A percentile compares a stretch with the other conserved stretches of the same genome.
Conservation (phyloP, 345 rosid genomes). For the Rhizophora mangle region DNA sequence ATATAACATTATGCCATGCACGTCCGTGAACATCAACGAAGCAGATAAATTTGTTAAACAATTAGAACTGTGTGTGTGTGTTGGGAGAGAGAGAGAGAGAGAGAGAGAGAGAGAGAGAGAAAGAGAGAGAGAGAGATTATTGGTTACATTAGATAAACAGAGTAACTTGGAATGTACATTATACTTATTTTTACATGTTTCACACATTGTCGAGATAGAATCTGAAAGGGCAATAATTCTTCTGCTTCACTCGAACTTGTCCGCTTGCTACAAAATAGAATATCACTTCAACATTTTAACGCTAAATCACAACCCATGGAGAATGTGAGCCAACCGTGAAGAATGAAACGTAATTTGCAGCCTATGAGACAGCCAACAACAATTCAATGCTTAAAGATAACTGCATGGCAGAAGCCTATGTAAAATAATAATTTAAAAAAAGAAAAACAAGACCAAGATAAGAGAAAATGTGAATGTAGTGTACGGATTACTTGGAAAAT, state of each 20-base stretch:
- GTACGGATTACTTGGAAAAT: conserved; percentile 10
- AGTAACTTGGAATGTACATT: conserved; percentile 4
- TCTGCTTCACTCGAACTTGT: conserved; percentile 22
- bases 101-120: conserved; percentile 1
- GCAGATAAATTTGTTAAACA: neutral
- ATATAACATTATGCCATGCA: neutral
- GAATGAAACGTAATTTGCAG: conserved; percentile 13
- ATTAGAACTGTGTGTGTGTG: neutral
- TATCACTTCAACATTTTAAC: conserved; percentile 25
- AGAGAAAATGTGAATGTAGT: conserved; percentile 15
- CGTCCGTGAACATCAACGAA: neutral
- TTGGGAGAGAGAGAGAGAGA: neutral
- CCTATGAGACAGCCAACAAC: conserved; percentile 29
- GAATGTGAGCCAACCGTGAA: conserved; percentile 19
- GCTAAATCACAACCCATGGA: conserved; percentile 39
- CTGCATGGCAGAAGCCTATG: conserved; percentile 11
- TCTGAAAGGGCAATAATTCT: conserved; percentile 8
- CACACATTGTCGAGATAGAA: conserved; percentile 7
- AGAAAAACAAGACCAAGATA: neutral
- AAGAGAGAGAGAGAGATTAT: neutral
- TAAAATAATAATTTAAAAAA: neutral
- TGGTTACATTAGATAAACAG: neutral
- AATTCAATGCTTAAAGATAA: conserved; percentile 26
- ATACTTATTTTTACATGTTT: neutral
- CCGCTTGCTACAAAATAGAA: conserved; percentile 37